Evolutionary conservation across 768 basidiomycete genomes (phyloP), one percentile per base, ranked within the genome.

Genomic region (Termitomyces sp.): DNA sequence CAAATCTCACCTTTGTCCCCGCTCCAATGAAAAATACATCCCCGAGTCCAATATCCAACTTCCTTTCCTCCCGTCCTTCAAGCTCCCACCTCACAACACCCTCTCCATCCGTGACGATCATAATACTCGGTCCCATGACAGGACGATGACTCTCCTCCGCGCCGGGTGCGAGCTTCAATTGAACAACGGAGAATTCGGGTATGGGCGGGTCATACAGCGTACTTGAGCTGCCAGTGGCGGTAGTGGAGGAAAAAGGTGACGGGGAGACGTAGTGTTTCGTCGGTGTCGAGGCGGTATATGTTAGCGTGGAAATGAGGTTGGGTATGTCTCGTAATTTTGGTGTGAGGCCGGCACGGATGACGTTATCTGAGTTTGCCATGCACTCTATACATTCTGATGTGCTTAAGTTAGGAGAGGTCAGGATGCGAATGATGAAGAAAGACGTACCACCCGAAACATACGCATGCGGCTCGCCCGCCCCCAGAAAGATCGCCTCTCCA

Each of bases 341-440:
- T 0, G 97, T 99, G 41, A 99, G 85, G 15, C 97, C 97, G 7
- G 97, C 97, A 33, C 97, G 92, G 62, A 99, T 95, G 71, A 99
- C 97, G 70, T 98, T 98, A 75, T 99, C 97, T 0, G 93, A 95
- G 60, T 95, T 95, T 26, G 96, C 96, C 95, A 98, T 98, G 75
- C 94, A 96, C 69, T 98, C 97, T 68, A 98, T 93, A 71, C 95
- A 95, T 47, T 37, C 37, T 42, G 13, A 20, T 41, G 39, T n/a
- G n/a, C 18, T 39, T 7, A 5, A 41, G 39, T n/a, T 20, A 10
- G 16, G 1, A n/a, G 9, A 4, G n/a, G 39, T 20, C 8, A 24
- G 18, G 44, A n/a, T 0, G 37, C 46, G 20, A 33, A 39, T 18
- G 20, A 48, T 10, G 22, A 47, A 46, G 24, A 5, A 45, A 28